Evolutionary conservation across 805 yeast genomes (phyloP), one percentile per base, ranked within the genome.

Genomic region (Pichia eremophila): DNA sequence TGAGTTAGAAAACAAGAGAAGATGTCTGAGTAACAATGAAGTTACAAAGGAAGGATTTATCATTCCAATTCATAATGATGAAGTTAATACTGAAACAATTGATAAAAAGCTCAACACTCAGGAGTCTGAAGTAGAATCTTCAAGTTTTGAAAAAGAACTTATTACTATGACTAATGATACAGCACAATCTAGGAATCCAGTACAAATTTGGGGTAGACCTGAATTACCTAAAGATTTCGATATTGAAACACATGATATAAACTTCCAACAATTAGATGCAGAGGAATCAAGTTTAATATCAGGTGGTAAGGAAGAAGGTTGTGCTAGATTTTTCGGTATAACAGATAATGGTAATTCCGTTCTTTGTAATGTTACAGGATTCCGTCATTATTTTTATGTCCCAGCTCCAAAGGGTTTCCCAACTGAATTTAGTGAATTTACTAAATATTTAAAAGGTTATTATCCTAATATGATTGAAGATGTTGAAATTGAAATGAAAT

Each of bases 241-340:
- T 46, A 73, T 83, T 2, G 56, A 58, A 1, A 61, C 62, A 1
- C 60, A 63, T 38, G 89, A 83, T 57, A 72, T 85, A 28, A 72
- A 75, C 1, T 90, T 90, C 62, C 98, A 93, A 64, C 99, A 93
- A 59, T 70, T 93, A 57, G 99, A 93, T 63, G 96, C 95, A 1
- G 98, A 93, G 58, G 99, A 93, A 58, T 76, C 85, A 3, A 61
- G 67, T 29, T 10, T 34, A 34, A 61, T 76, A 9, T 44, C 45
- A 6, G 28, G 34, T 28, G 57, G 54, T 17, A 76, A 77, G 36
- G 81, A 78, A 15, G 70, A 75, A 27, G 76, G 84, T 0, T 73
- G 78, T 2, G 85, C 90, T 0, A 75, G 96, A 47, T 83, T 95
- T 59, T 93, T 90, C 64, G 99, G 99, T 48, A 89, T 95, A 38